These are phyloP conservation scores for Spencermartinsiella europaea DNA, from an alignment of 805 yeast species.

Conservation along the genomic window DNA sequence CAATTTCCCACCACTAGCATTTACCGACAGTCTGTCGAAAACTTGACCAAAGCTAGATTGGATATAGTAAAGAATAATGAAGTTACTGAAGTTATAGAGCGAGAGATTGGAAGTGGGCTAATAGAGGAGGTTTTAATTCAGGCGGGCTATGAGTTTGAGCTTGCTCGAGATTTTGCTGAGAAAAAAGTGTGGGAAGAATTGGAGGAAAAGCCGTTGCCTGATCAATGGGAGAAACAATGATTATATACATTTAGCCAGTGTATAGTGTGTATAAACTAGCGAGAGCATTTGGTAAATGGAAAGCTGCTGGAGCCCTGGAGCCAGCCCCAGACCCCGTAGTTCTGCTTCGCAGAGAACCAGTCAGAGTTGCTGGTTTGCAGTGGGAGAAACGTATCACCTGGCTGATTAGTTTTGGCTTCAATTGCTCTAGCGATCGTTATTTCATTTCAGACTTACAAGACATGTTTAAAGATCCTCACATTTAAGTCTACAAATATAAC, in stretches of 20 bases:
- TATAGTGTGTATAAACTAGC: not conserved
- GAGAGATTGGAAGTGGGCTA: slow-evolving; percentile 72
- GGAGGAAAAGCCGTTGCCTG: slow-evolving; percentile 72
- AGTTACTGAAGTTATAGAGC: slow-evolving; percentile 61
- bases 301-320: not conserved
- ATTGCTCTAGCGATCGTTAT: no score
- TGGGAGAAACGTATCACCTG: no score
- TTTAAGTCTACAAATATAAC: no score
- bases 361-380: no score
- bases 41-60: slow-evolving; percentile 65
- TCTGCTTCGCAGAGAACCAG: no score
- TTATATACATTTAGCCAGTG: slow-evolving; percentile 21
- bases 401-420: no score
- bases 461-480: no score
- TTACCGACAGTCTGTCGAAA: slow-evolving; percentile 69
- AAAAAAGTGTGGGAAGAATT: slow-evolving; percentile 77
- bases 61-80: slow-evolving; percentile 59
- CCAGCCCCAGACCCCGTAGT: no score
- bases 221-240: slow-evolving; percentile 58
- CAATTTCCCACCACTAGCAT: slow-evolving; percentile 70
- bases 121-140: slow-evolving; percentile 79
- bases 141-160: slow-evolving; percentile 72
- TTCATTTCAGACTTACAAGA: no score
- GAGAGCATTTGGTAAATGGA: not conserved
- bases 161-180: slow-evolving; percentile 61